phyloP scores from a whole-genome alignment of 257 asterid genomes.

The Capsicum rhomboideum region DNA sequence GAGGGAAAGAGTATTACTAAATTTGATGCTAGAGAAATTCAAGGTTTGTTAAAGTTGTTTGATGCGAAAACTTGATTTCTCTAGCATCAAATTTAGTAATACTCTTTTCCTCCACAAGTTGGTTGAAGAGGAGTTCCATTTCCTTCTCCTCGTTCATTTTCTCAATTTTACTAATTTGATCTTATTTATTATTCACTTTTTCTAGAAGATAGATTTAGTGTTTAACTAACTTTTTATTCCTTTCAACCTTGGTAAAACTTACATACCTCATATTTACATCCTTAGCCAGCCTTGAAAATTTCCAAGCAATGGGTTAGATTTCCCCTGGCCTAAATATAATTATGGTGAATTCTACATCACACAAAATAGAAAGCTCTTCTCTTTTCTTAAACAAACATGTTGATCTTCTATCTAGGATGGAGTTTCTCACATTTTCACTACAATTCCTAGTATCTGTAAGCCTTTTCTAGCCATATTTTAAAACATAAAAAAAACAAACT shows the following conservation, averaged over 20 bases:
- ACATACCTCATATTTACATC: constrained; percentile 17
- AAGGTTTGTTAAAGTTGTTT: no score
- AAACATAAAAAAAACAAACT: no score
- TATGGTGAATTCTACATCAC: constrained; percentile 21
- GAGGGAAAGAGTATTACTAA: no score
- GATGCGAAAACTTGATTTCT: no score
- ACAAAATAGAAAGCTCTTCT: constrained; percentile 29
- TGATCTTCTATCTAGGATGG: neutral
- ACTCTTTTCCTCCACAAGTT: constrained; percentile 15
- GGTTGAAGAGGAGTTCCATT: constrained; percentile 18
- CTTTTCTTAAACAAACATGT: constrained; percentile 27
- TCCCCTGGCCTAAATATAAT: constrained; percentile 14
- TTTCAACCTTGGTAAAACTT: constrained; percentile 13
- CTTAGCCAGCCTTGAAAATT: constrained; percentile 13
- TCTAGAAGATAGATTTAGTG: constrained; percentile 25
- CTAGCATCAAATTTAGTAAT: constrained; percentile 16
- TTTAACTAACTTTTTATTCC: constrained; percentile 1
- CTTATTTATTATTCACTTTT: constrained; percentile 6
- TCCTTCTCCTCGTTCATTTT: constrained; percentile 17
- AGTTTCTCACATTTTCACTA: no score
- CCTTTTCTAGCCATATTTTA: no score
- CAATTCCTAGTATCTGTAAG: no score
- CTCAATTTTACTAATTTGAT: constrained; percentile 4
- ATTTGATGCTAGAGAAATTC: no score
- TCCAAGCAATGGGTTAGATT: constrained; percentile 22